A percentile compares a stretch with the other conserved stretches of the same genome.
phyloP scores from a whole-genome alignment of 805 yeast genomes.

The Ogataea pini region DNA sequence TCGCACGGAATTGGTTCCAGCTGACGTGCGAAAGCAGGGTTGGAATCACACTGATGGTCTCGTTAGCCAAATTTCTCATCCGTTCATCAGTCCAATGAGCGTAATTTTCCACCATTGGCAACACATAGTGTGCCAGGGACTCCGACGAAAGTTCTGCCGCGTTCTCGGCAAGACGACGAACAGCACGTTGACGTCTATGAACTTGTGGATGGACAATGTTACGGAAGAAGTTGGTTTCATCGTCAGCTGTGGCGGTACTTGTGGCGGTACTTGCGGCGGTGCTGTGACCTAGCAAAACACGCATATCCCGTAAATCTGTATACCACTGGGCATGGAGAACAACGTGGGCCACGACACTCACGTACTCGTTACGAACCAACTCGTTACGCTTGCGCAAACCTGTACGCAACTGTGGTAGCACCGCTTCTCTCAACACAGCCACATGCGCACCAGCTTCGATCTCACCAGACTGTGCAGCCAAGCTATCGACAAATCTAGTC shows the following conservation, averaged over 20 bases:
- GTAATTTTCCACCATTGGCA: conserved; percentile 85
- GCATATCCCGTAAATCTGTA: conserved; percentile 63
- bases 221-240: conserved; percentile 63
- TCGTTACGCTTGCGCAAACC: conserved; percentile 69
- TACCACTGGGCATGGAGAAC: conserved; percentile 48
- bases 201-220: conserved; percentile 82
- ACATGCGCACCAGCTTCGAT: conserved; percentile 35
- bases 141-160: conserved; percentile 49
- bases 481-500: conserved; percentile 63
- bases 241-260: conserved; percentile 58
- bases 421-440: conserved; percentile 47
- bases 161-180: conserved; percentile 56
- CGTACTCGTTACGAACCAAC: conserved; percentile 68
- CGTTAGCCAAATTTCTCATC: conserved; percentile 61
- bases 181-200: conserved; percentile 83
- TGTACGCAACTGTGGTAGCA: conserved; percentile 64
- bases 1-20: conserved; percentile 80
- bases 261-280: conserved; percentile 35
- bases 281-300: conserved; percentile 44
- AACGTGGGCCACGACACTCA: conserved; percentile 63
- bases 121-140: conserved; percentile 72
- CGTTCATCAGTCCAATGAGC: conserved; percentile 62
- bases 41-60: conserved; percentile 64
- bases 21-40: conserved; percentile 55
- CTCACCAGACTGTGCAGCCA: conserved; percentile 33